Evolutionary conservation across 148 eudicot genomes (phyloP), one percentile per base, ranked within the genome.

Genomic region (Salicornia ramosissima): DNA sequence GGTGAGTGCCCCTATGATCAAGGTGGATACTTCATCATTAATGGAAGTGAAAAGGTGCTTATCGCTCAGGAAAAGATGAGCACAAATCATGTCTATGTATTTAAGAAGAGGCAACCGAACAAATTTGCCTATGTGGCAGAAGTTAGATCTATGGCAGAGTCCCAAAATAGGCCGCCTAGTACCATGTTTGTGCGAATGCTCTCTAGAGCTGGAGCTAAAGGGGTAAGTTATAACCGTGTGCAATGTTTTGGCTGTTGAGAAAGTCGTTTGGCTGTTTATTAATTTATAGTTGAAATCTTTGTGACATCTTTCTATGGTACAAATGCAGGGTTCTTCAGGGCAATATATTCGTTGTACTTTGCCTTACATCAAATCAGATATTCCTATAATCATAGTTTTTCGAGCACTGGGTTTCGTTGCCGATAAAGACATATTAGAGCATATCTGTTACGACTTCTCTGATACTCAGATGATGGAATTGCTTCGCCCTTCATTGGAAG

Each of bases 41-140:
- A 94, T 85, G 99, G 99, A 43, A 94, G 99, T 83, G 99, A 94
- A 69, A 94, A 94, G 80, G 99, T 94, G 69, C 83, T 94, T 53
- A 94, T 94, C 75, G 99, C 99, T 77, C 99, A 94, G 77, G 99
- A 94, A 78, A 94, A 94, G 83, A 94, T 94, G 99, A 90, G 97
- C 85, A 94, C 99, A 25, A 94, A 94, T 75, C 99, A 94, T 78
- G 99, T 94, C 8, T 94, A 94, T 71, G 99, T 94, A 33, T 94
- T 94, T 58, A 91, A 94, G 79, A 94, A 91, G 83, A 88, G 99
- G 80, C 99, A 94, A 84, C 99, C 99, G 0, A 90, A 94, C 80
- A 94, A 94, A 86, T 94, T 87, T 83, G 92, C 99, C 40, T 94
- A 79, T 79, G 88, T 88, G 75, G 99, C 86, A 0, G 99, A 94